Base-by-base conservation (phyloP, 257 asterid species). In the Schizonepeta tenuifolia region DNA sequence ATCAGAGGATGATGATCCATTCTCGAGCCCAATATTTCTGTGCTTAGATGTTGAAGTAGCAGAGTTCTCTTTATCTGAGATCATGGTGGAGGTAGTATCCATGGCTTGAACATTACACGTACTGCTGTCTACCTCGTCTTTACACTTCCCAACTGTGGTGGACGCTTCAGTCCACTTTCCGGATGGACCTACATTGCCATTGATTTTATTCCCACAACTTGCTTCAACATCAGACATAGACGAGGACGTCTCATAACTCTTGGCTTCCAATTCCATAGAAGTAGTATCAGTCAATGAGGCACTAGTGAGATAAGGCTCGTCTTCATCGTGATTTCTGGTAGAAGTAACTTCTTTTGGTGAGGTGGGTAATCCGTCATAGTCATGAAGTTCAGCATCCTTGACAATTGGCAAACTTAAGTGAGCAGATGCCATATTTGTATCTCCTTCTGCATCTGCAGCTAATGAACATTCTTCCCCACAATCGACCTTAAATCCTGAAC, bases 141-240 rank as follows among this genome's bases (percentile, higher is more conserved):
- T 69, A 50, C 67, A 62, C 17, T 63, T 76, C 54, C 66, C 79
- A 56, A 65, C 43, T 2, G 62, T 69, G 59, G 59, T 20, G 35
- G 74, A 64, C 59, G 71, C 85, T 72, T 74, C 77, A 36, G 67
- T 22, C 61, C 13, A n/a, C 57, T 33, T 55, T 38, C 68, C 70
- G 17, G 67, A 43, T 57, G 40, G 51, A 67, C 57, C 69, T 26
- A 33, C 56, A 33, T 28, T 11, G 3, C 36, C 65, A 33, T 53
- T 47, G 28, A 22, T 20, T 75, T 67, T 55, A 60, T 71, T 21
- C 59, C 71, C 78, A 41, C 54, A 40, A 76, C 50, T 60, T 60
- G 64, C 83, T 73, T 70, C 84, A 79, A 70, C 78, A 72, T 59
- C 86, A 57, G 85, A 69, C 36, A 62, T 14, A 15, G 70, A 22